Percentiles rank a stretch among this genome's conserved stretches.
These are phyloP conservation scores for Wickerhamomyces alni DNA, from an alignment of 805 yeast species.

Conservation along the genomic window DNA sequence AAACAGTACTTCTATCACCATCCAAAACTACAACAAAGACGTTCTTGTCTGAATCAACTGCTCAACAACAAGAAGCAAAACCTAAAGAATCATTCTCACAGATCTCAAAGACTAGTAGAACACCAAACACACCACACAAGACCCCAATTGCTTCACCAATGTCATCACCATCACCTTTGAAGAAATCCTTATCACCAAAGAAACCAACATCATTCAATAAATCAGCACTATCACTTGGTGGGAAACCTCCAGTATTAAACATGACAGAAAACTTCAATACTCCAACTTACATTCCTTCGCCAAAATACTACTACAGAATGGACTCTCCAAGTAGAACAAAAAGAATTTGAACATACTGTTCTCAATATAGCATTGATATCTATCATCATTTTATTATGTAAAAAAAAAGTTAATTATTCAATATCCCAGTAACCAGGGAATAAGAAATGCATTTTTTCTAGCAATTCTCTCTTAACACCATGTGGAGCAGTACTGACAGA, in stretches of 20 bases:
- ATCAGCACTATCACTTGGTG: slow-evolving; percentile 7
- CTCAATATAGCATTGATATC: too few relatives aligned
- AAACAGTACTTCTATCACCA: slow-evolving; percentile 20
- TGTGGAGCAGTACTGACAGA: slow-evolving; percentile 72
- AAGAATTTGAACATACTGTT: slow-evolving; percentile 10
- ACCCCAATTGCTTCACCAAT: slow-evolving; percentile 24
- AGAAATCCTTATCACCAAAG: slow-evolving; percentile 18
- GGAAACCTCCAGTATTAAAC: not conserved
- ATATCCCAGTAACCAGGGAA: slow-evolving; percentile 89
- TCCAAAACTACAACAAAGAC: slow-evolving; percentile 25
- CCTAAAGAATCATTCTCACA: slow-evolving; percentile 1
- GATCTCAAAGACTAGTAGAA: not conserved
- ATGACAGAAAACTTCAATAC: slow-evolving; percentile 5
- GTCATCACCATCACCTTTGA: slow-evolving; percentile 19
- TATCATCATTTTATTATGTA: too few relatives aligned
- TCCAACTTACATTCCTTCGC: slow-evolving; percentile 25
- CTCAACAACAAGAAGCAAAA: too few relatives aligned
- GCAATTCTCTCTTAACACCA: slow-evolving; percentile 66
- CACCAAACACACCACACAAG: not conserved
- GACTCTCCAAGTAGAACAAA: slow-evolving; percentile 26
- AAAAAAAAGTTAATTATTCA: slow-evolving; percentile 3
- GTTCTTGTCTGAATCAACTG: not conserved
- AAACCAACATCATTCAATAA: slow-evolving; percentile 7
- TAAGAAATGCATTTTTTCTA: slow-evolving; percentile 76
- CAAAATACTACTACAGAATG: slow-evolving; percentile 25